Base-by-base conservation (phyloP, 2,329 filamentous ascomycete species). In the Exophiala sp. region DNA sequence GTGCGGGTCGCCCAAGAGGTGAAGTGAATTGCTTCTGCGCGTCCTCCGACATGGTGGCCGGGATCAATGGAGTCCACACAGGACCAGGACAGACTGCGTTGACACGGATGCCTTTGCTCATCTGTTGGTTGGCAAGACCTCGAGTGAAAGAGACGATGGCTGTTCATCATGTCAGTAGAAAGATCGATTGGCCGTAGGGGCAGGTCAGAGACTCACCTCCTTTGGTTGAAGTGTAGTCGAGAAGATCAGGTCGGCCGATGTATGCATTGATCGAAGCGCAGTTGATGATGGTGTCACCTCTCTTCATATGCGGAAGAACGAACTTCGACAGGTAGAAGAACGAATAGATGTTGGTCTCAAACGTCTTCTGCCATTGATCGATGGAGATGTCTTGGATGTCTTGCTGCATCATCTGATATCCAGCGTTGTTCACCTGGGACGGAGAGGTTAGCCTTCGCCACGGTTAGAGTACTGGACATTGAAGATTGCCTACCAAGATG, bases 211-310 rank as follows among this genome's bases (percentile, higher is more conserved):
- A 52, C 55, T 50, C 43, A 39, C 55, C 55, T 50, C 56, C 56
- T 56, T 72, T 72, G 32, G 83, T 88, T 1, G 83, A 81, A 0
- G 86, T 89, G 70, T 93, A 91, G 67, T 93, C 86, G 42, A 93
- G 78, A 1, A 91, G 76, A 61, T 91, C 86, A 0, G 83, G 83
- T 1, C 86, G 83, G 32, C 87, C 87, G 50, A 89, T 79, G 69
- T 91, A 93, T 21, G 83, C 85, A 65, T 91, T 91, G 65, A 93
- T 83, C 24, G 85, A 89, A 38, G 86, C 82, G 64, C 88, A 89
- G 72, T 91, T 93, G 76, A 94, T 88, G 65, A 94, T 88, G 21
- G 80, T 82, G 48, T 80, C 77, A 29, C 88, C 87, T n/a, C 68
- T 66, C 63, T 80, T 78, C 81, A 93, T 85, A 67, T 90, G 83